Base-by-base conservation (phyloP, 352 stramenopile species). In the Phytophthora pistaciae region DNA sequence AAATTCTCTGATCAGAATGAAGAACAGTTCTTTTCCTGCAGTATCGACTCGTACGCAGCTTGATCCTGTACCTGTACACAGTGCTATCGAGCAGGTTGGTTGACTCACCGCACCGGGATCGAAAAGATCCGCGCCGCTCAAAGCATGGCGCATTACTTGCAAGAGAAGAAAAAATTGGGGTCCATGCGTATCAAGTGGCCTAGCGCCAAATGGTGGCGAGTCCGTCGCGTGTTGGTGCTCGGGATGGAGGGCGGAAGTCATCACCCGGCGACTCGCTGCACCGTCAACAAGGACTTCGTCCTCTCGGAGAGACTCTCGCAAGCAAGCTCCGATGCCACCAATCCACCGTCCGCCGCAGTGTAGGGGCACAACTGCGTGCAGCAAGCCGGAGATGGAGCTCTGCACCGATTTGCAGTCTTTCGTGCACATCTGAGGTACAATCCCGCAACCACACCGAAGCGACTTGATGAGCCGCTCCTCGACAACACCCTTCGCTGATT, bases 341-440 rank as follows among this genome's bases (percentile, higher is more conserved):
- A 3, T 29, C 25, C 25, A 29, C 25, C 25, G 49, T 27, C 29
- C 64, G 40, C 33, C 40, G 16, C 40, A 48, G 40, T 48, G 40
- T 48, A 48, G 40, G 42, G 42, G 42, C 42, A 48, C 25, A 27
- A 40, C 65, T 33, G 27, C 60, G 33, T 44, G 50, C 33, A 60
- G 60, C 56, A 68, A 61, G 66, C 62, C 66, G 56, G 60, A 73
- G 58, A 65, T 29, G 40, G 13, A 49, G 18, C 5, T 33, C 55
- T 68, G 57, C 49, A 68, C 21, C 21, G 70, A 77, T 74, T 74
- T 77, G 70, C 44, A 53, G 36, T 66, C 66, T 65, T 66, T 63
- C 70, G 53, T 72, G 66, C 71, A 62, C 71, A 78, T 78, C 66
- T 52, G 53, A 69, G 52, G 58, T 25, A 25, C 33, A 52, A 72